These are phyloP conservation scores for Tylopilus cervinicoccineus DNA, from an alignment of 768 basidiomycete genomes.

Conservation along the genomic window DNA sequence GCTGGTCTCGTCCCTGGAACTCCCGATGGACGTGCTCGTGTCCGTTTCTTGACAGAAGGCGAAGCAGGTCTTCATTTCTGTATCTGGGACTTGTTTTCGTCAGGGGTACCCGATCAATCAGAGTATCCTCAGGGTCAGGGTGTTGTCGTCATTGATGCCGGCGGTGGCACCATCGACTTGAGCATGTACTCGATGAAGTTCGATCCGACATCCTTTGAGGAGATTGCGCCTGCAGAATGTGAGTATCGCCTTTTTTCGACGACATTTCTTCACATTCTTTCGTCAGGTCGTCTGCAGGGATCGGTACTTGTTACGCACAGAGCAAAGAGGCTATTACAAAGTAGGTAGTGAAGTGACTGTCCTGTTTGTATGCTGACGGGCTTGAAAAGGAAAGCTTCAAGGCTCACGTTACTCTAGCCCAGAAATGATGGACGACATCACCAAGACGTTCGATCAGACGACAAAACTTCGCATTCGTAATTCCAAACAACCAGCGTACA, in stretches of 20 bases:
- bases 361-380: neutral
- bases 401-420: conserved; percentile 25
- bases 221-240: conserved; percentile 33
- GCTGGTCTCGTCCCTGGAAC: conserved; percentile 47
- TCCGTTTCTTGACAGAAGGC: conserved; percentile 55
- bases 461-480: conserved; percentile 38
- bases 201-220: conserved; percentile 32
- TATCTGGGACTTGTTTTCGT: conserved; percentile 31
- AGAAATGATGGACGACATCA: conserved; percentile 31
- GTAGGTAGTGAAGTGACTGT: conserved; percentile 18
- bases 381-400: conserved; percentile 21
- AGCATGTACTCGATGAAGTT: conserved; percentile 39
- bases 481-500: conserved; percentile 31
- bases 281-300: conserved; percentile 36
- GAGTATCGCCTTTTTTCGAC: neutral
- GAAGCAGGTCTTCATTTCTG: conserved; percentile 60
- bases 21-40: conserved; percentile 33
- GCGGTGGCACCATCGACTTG: conserved; percentile 39
- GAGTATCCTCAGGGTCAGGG: conserved; percentile 23
- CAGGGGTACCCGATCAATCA: conserved; percentile 8
- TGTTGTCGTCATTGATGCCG: conserved; percentile 46
- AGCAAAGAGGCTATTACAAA: conserved; percentile 26
- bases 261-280: neutral
- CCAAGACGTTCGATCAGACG: conserved; percentile 31
- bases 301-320: conserved; percentile 34